Conservation (phyloP, 495 filamentous ascomycete genomes). For the Hypoxylon fragiforme region DNA sequence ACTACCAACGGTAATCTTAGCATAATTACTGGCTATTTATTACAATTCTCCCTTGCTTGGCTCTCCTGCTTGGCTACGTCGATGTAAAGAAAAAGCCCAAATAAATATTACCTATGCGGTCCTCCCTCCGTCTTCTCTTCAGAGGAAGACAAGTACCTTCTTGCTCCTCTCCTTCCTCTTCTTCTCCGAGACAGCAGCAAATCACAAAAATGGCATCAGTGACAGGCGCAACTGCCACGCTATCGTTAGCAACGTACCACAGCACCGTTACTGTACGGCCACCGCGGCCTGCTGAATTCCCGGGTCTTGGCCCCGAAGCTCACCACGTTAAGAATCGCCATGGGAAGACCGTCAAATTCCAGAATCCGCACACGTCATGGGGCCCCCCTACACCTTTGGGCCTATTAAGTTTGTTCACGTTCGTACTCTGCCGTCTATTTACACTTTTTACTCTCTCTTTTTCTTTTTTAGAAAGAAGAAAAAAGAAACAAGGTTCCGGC, state of each 20-base stretch:
- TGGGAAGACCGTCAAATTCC: slow-evolving; percentile 41
- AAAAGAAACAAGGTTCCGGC: background rate
- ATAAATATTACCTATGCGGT: no score
- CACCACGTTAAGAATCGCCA: slow-evolving; percentile 42
- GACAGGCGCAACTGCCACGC: slow-evolving; percentile 12
- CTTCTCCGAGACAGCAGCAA: background rate
- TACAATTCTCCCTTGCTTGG: no score
- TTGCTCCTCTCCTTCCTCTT: no score
- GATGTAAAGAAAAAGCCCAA: no score
- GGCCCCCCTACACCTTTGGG: slow-evolving; percentile 4
- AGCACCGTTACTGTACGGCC: slow-evolving; percentile 31
- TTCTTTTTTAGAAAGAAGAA: no score
- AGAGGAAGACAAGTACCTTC: slow-evolving; percentile 7
- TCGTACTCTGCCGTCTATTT: background rate
- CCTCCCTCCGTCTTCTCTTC: slow-evolving; percentile 18
- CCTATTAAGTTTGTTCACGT: slow-evolving; percentile 3
- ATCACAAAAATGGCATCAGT: slow-evolving; percentile 20
- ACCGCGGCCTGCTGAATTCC: slow-evolving; percentile 16
- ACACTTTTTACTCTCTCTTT: no score
- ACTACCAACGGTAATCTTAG: no score
- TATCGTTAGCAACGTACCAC: slow-evolving; percentile 33
- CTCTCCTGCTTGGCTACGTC: no score
- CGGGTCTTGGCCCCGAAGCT: slow-evolving; percentile 30
- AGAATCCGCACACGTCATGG: slow-evolving; percentile 42
- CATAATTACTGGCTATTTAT: background rate